Conservation (phyloP, 768 basidiomycete genomes). For the Boletus fagicola region DNA sequence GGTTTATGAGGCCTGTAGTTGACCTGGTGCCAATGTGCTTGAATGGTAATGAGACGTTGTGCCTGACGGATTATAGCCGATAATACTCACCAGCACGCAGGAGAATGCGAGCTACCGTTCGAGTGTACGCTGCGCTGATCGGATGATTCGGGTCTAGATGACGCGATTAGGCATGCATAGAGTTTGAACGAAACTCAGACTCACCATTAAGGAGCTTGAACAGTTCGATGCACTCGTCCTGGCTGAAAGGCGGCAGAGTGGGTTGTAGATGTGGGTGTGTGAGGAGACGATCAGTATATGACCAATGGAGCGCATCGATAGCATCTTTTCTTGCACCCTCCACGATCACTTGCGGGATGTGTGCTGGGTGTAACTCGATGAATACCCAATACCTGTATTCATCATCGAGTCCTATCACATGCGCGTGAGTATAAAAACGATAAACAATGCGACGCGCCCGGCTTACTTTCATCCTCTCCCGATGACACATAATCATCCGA, state of each 20-base stretch:
- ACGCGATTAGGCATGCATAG: conserved; percentile 1
- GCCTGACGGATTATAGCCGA: background rate
- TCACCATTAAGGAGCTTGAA: conserved; percentile 50
- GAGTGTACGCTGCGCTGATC: conserved; percentile 48
- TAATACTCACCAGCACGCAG: conserved; percentile 58
- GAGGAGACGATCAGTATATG: conserved; percentile 74
- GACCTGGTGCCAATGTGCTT: conserved; percentile 66
- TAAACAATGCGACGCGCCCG: background rate
- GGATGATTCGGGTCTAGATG: conserved; percentile 20
- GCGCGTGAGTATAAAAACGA: background rate
- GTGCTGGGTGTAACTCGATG: conserved; percentile 76
- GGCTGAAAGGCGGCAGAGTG: conserved; percentile 64
- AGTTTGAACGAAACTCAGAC: background rate
- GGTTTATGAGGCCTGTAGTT: conserved; percentile 69
- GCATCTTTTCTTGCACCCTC: conserved; percentile 61
- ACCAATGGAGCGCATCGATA: conserved; percentile 75
- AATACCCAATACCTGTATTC: conserved; percentile 83
- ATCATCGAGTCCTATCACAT: conserved; percentile 59
- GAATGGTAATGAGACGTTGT: conserved; percentile 3
- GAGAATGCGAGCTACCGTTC: conserved; percentile 66
- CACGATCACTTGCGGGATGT: conserved; percentile 51
- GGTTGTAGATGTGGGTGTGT: conserved; percentile 47
- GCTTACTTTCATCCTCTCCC: conserved; percentile 44
- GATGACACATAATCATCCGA: conserved; percentile 26
- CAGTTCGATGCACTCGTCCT: conserved; percentile 76